Conservation (phyloP, 805 yeast genomes). For the Starmerella sp. region DNA sequence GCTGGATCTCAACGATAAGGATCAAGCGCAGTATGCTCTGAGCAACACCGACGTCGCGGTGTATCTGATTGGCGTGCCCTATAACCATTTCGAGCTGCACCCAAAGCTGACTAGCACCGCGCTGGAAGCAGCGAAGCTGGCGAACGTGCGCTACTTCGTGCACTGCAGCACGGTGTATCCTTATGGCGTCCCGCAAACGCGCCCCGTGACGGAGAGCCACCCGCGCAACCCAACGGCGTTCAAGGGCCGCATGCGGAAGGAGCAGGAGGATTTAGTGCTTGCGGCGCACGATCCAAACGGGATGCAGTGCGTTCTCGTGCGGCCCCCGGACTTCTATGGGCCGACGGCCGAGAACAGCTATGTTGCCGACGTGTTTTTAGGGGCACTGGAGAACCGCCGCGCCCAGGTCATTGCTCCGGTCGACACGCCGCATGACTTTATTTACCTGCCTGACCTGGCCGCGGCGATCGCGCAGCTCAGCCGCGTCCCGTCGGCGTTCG, state of each 20-base stretch:
- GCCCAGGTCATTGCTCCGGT: not conserved
- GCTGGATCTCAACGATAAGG: not conserved
- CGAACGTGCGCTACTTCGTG: not conserved
- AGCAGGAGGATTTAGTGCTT: not conserved
- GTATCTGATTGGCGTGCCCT: not conserved
- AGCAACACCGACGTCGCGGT: not conserved
- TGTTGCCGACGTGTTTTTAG: not conserved
- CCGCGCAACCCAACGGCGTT: not conserved
- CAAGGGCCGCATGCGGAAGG: not conserved
- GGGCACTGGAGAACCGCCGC: not conserved
- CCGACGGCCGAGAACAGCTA: not conserved
- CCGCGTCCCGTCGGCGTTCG: not conserved
- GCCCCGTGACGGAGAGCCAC: not conserved
- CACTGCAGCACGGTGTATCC: not conserved
- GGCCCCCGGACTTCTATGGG: not conserved
- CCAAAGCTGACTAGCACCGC: not conserved
- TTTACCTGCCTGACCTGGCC: not conserved
- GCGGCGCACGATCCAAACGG: not conserved
- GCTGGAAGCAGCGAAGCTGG: not conserved
- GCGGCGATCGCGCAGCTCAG: not conserved
- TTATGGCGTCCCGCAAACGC: not conserved
- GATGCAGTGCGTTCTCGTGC: not conserved
- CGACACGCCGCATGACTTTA: not conserved
- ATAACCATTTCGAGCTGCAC: not conserved
- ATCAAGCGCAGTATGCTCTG: not conserved